A percentile compares a stretch with the other conserved stretches of the same genome.
These are phyloP conservation scores for Pleurotus djamor DNA, from an alignment of 768 basidiomycete species.

Conservation along the genomic window DNA sequence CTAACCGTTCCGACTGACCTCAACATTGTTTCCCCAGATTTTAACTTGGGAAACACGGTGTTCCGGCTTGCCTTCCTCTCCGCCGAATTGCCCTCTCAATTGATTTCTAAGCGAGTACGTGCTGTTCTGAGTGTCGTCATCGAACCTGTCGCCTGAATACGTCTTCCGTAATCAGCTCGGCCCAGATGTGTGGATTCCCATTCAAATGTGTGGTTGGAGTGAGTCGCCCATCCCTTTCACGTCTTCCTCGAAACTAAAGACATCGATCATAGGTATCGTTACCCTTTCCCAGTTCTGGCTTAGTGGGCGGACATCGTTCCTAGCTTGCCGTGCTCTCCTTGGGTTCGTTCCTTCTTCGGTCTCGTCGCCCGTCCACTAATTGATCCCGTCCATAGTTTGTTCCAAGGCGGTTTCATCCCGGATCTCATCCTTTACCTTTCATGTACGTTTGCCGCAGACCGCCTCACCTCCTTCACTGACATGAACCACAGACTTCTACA, in stretches of 20 bases:
- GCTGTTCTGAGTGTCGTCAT: too few species aligned
- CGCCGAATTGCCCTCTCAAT: conserved; percentile 62
- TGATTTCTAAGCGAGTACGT: conserved; percentile 55
- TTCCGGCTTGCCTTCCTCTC: conserved; percentile 48
- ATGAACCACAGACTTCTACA: conserved; percentile 51
- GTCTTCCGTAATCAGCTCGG: conserved; percentile 34
- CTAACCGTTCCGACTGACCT: not conserved
- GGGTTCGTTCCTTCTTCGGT: conserved; percentile 26
- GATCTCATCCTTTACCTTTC: conserved; percentile 62
- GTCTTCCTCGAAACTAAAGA: too few species aligned
- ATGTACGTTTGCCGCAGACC: conserved; percentile 30
- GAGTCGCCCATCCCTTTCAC: too few species aligned
- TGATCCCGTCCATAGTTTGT: conserved; percentile 18
- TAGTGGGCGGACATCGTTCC: conserved; percentile 47
- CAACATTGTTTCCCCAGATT: conserved; percentile 31
- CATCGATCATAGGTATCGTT: conserved; percentile 30
- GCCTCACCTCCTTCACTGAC: not conserved
- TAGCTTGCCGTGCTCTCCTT: conserved; percentile 45
- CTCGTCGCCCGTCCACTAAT: not conserved
- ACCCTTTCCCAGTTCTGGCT: conserved; percentile 56
- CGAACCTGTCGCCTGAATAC: not conserved
- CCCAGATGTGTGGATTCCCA: conserved; percentile 64
- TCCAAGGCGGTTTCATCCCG: conserved; percentile 56
- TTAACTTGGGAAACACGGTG: conserved; percentile 54
- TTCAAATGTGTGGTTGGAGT: conserved; percentile 35